These are phyloP conservation scores for Fusarium sp. DNA, from an alignment of 2,329 filamentous ascomycete species.

Conservation along the genomic window DNA sequence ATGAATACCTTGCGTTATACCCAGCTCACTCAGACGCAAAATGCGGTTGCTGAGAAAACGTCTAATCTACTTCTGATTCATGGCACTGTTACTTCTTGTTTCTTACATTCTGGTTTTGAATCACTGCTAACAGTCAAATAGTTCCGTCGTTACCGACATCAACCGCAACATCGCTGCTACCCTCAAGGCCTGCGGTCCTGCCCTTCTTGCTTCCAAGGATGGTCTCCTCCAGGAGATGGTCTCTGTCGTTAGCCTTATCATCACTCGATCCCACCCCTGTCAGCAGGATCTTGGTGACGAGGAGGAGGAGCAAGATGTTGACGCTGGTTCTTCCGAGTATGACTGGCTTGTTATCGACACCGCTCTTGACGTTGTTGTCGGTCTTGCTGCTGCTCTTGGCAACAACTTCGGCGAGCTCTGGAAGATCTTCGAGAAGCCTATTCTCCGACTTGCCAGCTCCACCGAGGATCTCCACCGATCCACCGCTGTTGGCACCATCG, in stretches of 20 bases:
- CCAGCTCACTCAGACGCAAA: slow-evolving; percentile 99
- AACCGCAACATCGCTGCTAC: slow-evolving; percentile 93
- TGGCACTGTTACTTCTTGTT: slow-evolving; percentile 46
- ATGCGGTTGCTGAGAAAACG: slow-evolving; percentile 91
- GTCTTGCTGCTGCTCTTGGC: slow-evolving; percentile 85
- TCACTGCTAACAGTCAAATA: slow-evolving; percentile 64
- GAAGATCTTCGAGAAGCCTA: slow-evolving; percentile 95
- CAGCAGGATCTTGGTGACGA: slow-evolving; percentile 90
- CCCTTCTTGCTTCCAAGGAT: slow-evolving; percentile 80
- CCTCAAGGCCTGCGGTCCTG: slow-evolving; percentile 90
- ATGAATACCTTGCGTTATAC: slow-evolving; percentile 95
- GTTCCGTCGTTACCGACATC: slow-evolving; percentile 91
- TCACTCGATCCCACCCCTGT: slow-evolving; percentile 91
- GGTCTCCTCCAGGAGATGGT: slow-evolving; percentile 79
- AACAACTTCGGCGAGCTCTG: slow-evolving; percentile 86
- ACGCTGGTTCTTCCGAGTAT: slow-evolving; percentile 88
- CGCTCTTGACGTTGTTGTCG: slow-evolving; percentile 89
- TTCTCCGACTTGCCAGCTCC: slow-evolving; percentile 89
- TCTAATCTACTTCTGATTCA: slow-evolving; percentile 58
- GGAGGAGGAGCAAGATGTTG: slow-evolving; percentile 79
- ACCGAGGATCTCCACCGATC: slow-evolving; percentile 89
- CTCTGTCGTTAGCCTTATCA: slow-evolving; percentile 80
- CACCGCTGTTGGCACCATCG: slow-evolving; percentile 90
- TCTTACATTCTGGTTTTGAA: slow-evolving; percentile 36
- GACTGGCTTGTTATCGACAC: slow-evolving; percentile 98